A percentile compares a stretch with the other conserved stretches of the same genome.
These are phyloP conservation scores for Sporothrix protearum DNA, from an alignment of 2,329 filamentous ascomycete genomes.

Conservation along the genomic window DNA sequence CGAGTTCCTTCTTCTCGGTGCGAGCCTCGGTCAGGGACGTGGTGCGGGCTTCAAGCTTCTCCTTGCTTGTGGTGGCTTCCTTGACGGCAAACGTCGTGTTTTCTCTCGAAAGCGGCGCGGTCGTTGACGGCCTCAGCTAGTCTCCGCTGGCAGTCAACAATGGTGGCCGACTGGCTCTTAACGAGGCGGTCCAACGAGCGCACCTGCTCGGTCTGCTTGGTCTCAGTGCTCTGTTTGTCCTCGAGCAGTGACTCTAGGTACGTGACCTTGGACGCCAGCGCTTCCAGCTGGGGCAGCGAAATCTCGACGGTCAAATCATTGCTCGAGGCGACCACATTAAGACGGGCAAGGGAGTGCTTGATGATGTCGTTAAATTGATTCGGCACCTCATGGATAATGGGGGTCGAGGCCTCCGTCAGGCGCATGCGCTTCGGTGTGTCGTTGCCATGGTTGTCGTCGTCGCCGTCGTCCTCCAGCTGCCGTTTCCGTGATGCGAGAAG, in stretches of 20 bases:
- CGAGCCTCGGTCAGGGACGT: conserved; percentile 40
- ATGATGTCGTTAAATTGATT: conserved; percentile 22
- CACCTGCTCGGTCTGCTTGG: conserved; percentile 38
- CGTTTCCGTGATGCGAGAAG: conserved; percentile 42
- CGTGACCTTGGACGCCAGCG: conserved; percentile 32
- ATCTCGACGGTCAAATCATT: conserved; percentile 30
- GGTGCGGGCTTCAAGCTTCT: conserved; percentile 40
- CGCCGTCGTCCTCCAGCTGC: conserved; percentile 18
- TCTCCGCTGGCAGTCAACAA: conserved; percentile 44
- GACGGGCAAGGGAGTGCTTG: conserved; percentile 23
- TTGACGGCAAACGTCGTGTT: conserved; percentile 40
- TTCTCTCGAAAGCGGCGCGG: conserved; percentile 46
- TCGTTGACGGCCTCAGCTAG: conserved; percentile 52
- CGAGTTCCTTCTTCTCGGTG: conserved; percentile 38
- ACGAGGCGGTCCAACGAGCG: conserved; percentile 45
- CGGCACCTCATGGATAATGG: conserved; percentile 16
- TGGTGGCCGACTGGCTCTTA: conserved; percentile 45
- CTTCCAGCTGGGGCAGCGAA: conserved; percentile 35
- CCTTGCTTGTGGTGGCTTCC: conserved; percentile 37
- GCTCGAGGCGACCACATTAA: neutral
- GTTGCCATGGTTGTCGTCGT: conserved; percentile 16
- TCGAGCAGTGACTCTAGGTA: conserved; percentile 38
- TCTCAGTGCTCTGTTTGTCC: conserved; percentile 32
- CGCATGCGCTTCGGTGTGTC: conserved; percentile 35
- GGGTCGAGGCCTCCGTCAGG: conserved; percentile 31